These are phyloP conservation scores for Tuctoria greenei DNA, from an alignment of 176 grass and related monocot genomes.

Conservation along the genomic window DNA sequence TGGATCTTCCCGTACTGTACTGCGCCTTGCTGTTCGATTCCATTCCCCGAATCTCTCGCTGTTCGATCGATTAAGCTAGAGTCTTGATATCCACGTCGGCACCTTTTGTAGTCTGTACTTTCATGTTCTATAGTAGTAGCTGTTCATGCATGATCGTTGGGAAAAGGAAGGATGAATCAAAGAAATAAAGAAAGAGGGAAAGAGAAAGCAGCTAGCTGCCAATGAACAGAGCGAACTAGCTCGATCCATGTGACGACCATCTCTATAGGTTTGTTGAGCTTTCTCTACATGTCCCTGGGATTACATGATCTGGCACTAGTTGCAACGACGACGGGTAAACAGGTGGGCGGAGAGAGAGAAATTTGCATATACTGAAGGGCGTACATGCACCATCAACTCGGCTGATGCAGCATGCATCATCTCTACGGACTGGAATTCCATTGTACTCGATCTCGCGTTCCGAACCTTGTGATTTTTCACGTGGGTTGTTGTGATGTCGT, in stretches of 20 bases:
- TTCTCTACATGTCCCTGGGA: slow-evolving; percentile 42
- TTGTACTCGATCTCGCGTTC: not conserved
- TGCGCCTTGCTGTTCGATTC: slow-evolving; percentile 41
- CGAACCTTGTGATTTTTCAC: not conserved
- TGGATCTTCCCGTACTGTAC: slow-evolving; percentile 27
- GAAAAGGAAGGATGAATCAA: not conserved
- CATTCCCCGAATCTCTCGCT: not conserved
- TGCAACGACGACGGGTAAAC: not conserved
- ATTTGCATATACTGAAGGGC: slow-evolving; percentile 20
- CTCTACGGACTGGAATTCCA: not conserved
- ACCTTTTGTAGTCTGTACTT: not conserved
- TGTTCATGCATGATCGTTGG: not conserved
- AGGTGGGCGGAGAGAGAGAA: not conserved
- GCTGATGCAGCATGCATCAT: too few relatives aligned
- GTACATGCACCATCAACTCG: slow-evolving; percentile 35
- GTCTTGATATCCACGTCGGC: slow-evolving; percentile 29
- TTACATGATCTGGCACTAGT: slow-evolving; percentile 33
- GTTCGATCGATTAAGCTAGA: slow-evolving; percentile 18
- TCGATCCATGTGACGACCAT: slow-evolving; percentile 15
- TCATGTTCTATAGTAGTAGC: not conserved
- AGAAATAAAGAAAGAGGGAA: not conserved
- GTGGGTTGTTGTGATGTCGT: slow-evolving; percentile 28
- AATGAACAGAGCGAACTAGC: not conserved
- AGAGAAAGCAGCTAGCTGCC: not conserved
- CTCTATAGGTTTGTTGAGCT: slow-evolving; percentile 33